Base-by-base conservation (phyloP, 1,284 basidiomycete species). In the Vanrija pseudolonga region DNA sequence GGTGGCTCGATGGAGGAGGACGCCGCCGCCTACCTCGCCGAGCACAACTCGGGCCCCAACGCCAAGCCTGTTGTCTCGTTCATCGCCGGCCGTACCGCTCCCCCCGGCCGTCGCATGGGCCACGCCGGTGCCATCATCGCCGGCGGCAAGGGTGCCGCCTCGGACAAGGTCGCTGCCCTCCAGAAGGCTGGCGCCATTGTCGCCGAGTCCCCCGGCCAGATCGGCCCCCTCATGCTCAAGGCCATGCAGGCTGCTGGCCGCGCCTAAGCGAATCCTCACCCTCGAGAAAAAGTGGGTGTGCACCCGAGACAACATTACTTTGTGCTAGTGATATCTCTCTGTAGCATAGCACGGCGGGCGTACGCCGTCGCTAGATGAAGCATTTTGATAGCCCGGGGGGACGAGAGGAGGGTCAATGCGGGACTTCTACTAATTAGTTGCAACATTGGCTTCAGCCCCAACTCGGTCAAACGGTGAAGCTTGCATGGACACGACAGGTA, bases 1-100 rank as follows among this genome's bases (percentile, higher is more conserved):
- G 96, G 96, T 67, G 96, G 96, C 24, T 88, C 89, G 18, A 98
- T 98, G 94, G 96, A 99, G 79, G 96, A 99, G 76, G 95, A 98
- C 65, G 96, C 96, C 17, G 96, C 96, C 4, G 96, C 94, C 69
- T 96, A 94, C 78, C 81, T 99, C 54, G 87, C 89, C 74, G 82
- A 85, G 76, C 88, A 91, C 82, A 99, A 99, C 84, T 89, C 90
- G 78, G 90, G 88, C 42, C 78, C 80, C 59, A 82, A 88, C 67
- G 90, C 90, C 61, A 98, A 98, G 79, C 96, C 96, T 51, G 92
- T 98, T 42, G 92, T 98, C 55, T 90, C 89, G 50, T 99, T 99
- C 79, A 98, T 99, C 70, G 96, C 96, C 57, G 96, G 93, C 56
- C 87, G 88, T 53, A 98, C 96, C 51, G 96, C 96, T 42, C 96